A percentile compares a stretch with the other conserved stretches of the same genome.
These are phyloP conservation scores for Paecilomyces formosus DNA, from an alignment of 2,329 filamentous ascomycete species.

Conservation along the genomic window DNA sequence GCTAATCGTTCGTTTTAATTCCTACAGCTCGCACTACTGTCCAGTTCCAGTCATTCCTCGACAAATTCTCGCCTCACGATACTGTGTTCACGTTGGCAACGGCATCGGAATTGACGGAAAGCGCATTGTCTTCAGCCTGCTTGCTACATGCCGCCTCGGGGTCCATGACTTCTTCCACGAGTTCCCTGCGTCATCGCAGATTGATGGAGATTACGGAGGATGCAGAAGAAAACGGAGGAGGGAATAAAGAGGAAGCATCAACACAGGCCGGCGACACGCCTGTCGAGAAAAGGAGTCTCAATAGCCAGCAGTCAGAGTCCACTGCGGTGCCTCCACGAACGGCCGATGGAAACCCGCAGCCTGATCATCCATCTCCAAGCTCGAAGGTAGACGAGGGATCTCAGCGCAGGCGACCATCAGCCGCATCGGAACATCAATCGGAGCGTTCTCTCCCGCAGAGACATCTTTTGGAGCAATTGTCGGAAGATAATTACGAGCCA, in stretches of 20 bases:
- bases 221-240: conserved; percentile 67
- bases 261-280: conserved; percentile 12
- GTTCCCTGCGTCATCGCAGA: conserved; percentile 67
- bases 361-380: conserved; percentile 4
- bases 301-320: conserved; percentile 26
- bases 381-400: conserved; percentile 7
- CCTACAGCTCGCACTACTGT: conserved; percentile 68
- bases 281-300: conserved; percentile 2
- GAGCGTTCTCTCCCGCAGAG: conserved; percentile 17
- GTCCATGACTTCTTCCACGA: conserved; percentile 77
- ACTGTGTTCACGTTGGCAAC: conserved; percentile 69
- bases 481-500: conserved; percentile 25
- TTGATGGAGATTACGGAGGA: conserved; percentile 93
- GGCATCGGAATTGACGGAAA: conserved; percentile 76
- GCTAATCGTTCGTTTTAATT: not conserved
- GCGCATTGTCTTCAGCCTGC: conserved; percentile 78
- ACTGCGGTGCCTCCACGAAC: conserved; percentile 24
- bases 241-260: conserved; percentile 46
- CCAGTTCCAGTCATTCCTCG: conserved; percentile 55
- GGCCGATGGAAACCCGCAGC: conserved; percentile 8
- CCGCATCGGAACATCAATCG: conserved; percentile 5
- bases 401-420: conserved; percentile 5
- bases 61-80: conserved; percentile 76
- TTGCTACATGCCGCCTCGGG: conserved; percentile 81
- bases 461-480: conserved; percentile 27